phyloP scores from a whole-genome alignment of 2,329 filamentous ascomycete species.

The Fusarium sp. region DNA sequence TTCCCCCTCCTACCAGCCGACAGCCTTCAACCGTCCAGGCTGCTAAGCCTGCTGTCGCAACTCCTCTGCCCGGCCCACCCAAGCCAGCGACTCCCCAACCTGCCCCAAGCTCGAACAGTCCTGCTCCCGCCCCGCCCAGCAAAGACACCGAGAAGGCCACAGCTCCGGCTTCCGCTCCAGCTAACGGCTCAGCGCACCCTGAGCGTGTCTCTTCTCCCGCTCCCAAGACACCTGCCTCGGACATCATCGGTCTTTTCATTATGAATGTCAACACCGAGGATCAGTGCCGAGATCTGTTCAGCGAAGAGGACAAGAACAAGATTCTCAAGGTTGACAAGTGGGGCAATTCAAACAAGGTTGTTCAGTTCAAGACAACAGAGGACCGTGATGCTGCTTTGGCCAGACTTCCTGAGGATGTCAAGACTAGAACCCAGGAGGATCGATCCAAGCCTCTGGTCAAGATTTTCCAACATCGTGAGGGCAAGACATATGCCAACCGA shows the following conservation, averaged over 20 bases:
- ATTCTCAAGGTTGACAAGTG: slow-evolving; percentile 82
- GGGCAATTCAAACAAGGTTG: slow-evolving; percentile 82
- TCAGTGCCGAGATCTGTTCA: slow-evolving; percentile 82
- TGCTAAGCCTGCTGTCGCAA: slow-evolving; percentile 54
- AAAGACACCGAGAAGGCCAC: slow-evolving; percentile 68
- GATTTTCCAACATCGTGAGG: slow-evolving; percentile 78
- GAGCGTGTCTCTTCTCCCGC: slow-evolving; percentile 67
- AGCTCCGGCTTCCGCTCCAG: slow-evolving; percentile 53
- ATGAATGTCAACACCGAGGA: slow-evolving; percentile 86
- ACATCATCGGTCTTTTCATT: slow-evolving; percentile 87
- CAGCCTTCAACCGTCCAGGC: slow-evolving; percentile 52
- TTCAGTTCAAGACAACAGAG: slow-evolving; percentile 81
- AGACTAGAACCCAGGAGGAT: slow-evolving; percentile 76
- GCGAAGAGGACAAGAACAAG: slow-evolving; percentile 83
- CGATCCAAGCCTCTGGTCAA: slow-evolving; percentile 84
- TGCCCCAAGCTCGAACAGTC: slow-evolving; percentile 51
- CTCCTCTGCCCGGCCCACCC: slow-evolving; percentile 46
- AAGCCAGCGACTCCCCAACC: slow-evolving; percentile 62
- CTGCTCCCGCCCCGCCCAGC: slow-evolving; percentile 49
- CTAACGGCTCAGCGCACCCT: slow-evolving; percentile 64
- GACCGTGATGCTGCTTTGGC: slow-evolving; percentile 84
- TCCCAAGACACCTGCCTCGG: slow-evolving; percentile 68
- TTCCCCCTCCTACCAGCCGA: slow-evolving; percentile 46
- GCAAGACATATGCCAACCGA: slow-evolving; percentile 63
- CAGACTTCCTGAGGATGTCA: slow-evolving; percentile 77